Base-by-base conservation (phyloP, 306 rosid genomes). In the Sindora glabra region DNA sequence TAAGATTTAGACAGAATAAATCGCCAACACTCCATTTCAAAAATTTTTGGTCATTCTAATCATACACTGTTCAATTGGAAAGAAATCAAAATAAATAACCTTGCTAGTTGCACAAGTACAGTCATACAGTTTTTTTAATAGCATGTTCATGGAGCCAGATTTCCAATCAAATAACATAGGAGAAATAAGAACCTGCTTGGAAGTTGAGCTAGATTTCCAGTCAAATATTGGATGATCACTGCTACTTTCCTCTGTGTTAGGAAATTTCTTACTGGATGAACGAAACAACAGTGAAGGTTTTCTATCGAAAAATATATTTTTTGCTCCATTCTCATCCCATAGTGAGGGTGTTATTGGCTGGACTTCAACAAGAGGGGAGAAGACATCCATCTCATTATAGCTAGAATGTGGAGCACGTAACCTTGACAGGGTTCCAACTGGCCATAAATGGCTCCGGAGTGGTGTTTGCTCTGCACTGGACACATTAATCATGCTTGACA, bases 291-390 rank as follows among this genome's bases (percentile, higher is more conserved):
- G 53, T 15, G 82, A 53, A 62, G 95, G 90, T 59, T 86, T 92
- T 79, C 74, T 88, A 67, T 86, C 98, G 39, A 62, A 65, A 69
- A 78, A 74, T 53, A 81, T 78, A 77, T 39, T 86, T 83, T 86
- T 92, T 48, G 48, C 45, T 71, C 87, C 90, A 59, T 63, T 79
- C 32, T 84, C 97, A 75, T 94, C 95, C 99, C 96, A 86, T 16
- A 86, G 81, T 16, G 97, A 64, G 46, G 95, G 90, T 40, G 96
- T 86, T 70, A 94, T 78, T 45, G 97, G 99, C 45, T 84, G 90
- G 72, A 94, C 97, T 79, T 94, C 99, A 77, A 94, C 99, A 34
- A 94, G 76, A 47, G 99, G 99, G 74, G 99, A 94, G 77, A 94
- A 94, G 27, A 94, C 95, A n/a, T n/a, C n/a, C 97, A 94, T 89